These are phyloP conservation scores for Hanseniaspora vineae DNA, from an alignment of 805 yeast genomes.

Conservation along the genomic window DNA sequence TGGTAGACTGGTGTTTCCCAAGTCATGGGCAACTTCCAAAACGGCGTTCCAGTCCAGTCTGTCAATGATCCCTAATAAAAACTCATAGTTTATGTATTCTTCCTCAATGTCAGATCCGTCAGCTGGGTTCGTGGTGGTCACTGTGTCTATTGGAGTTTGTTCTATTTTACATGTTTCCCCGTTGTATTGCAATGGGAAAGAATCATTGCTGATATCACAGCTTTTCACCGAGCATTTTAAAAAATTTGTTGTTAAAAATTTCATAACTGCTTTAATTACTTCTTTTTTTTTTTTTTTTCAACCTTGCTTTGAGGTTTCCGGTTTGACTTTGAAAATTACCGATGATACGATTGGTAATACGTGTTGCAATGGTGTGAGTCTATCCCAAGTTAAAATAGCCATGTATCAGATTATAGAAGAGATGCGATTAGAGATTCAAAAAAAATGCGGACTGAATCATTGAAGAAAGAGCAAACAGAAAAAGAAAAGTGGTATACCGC, in stretches of 20 bases:
- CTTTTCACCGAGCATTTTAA: conserved; percentile 82
- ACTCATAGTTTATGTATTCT: conserved; percentile 66
- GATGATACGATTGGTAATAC: too few relatives aligned
- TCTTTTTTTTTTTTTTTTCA: not conserved
- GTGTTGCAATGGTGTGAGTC: too few relatives aligned
- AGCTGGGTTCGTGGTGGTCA: too few relatives aligned
- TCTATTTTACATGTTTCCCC: conserved; percentile 48
- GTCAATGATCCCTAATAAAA: conserved; percentile 60
- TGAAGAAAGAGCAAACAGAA: too few relatives aligned
- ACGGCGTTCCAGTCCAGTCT: conserved; percentile 86
- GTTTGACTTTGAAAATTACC: too few relatives aligned
- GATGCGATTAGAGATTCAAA: too few relatives aligned
- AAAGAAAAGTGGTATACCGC: too few relatives aligned
- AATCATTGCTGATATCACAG: conserved; percentile 59
- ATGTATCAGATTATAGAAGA: too few relatives aligned
- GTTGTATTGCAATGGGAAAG: conserved; percentile 68
- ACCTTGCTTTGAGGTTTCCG: too few relatives aligned
- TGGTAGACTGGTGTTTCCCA: conserved; percentile 53
- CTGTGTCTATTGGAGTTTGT: conserved; percentile 21
- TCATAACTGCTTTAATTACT: conserved; percentile 37
- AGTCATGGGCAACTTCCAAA: conserved; percentile 60
- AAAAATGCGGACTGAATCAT: too few relatives aligned
- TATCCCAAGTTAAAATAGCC: too few relatives aligned
- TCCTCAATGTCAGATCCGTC: conserved; percentile 31
- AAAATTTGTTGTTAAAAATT: conserved; percentile 89